phyloP scores from a whole-genome alignment of 345 rosid species.

The Capsella bursapastoris region DNA sequence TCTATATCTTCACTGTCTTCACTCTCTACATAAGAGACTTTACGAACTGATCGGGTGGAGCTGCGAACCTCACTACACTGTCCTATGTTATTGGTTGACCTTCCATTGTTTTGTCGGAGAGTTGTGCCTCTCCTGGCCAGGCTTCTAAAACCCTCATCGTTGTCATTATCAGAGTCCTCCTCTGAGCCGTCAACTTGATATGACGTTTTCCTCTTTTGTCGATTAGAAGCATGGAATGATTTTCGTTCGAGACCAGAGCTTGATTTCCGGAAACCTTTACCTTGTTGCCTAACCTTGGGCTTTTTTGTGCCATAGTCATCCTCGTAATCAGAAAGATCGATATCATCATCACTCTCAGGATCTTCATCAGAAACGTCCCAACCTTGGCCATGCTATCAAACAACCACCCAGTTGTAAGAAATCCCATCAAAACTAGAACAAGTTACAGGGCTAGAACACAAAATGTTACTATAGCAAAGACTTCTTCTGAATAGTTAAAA shows the following conservation, averaged over 20 bases:
- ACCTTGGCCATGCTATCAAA: slow-evolving; percentile 59
- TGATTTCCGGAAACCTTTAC: slow-evolving; percentile 58
- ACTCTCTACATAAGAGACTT: slow-evolving; percentile 99
- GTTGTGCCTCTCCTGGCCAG: slow-evolving; percentile 65
- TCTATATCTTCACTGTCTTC: slow-evolving; percentile 96
- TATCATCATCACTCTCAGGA: slow-evolving; percentile 65
- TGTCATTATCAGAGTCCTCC: slow-evolving; percentile 71
- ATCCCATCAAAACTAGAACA: slow-evolving; percentile 24
- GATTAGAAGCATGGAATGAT: slow-evolving; percentile 50
- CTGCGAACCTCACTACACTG: slow-evolving; percentile 81
- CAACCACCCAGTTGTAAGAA: slow-evolving; percentile 30
- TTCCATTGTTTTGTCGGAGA: slow-evolving; percentile 64
- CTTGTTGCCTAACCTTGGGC: slow-evolving; percentile 62
- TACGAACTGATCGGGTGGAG: slow-evolving; percentile 86
- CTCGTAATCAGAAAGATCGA: slow-evolving; percentile 72
- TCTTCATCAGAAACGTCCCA: slow-evolving; percentile 86
- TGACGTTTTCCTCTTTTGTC: slow-evolving; percentile 67
- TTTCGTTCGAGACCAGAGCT: slow-evolving; percentile 61
- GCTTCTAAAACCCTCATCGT: slow-evolving; percentile 66
- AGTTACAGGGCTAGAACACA: slow-evolving; percentile 27
- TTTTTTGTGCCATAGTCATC: slow-evolving; percentile 68
- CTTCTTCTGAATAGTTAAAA: not conserved
- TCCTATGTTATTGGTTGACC: slow-evolving; percentile 52
- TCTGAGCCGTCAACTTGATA: slow-evolving; percentile 76
- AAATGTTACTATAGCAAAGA: not conserved